Conservation (phyloP, 768 basidiomycete species). For the Suillus subluteus region DNA sequence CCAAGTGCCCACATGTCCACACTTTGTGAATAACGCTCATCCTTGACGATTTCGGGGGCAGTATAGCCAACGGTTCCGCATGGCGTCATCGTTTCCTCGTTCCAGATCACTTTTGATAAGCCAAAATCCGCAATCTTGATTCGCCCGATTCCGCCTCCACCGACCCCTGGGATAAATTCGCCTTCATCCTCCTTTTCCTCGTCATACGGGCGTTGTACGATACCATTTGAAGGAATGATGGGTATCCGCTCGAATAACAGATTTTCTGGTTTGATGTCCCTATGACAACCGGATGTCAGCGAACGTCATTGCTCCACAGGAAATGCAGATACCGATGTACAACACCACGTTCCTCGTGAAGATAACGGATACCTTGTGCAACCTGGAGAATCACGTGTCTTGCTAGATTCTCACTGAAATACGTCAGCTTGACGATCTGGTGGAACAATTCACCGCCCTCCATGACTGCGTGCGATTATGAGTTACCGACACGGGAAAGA, state of each 20-base stretch:
- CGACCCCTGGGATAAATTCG: constrained; percentile 88
- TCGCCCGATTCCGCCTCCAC: constrained; percentile 95
- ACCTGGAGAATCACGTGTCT: constrained; percentile 98
- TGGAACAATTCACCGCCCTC: constrained; percentile 98
- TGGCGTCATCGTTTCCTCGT: constrained; percentile 98
- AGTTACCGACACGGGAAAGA: constrained; percentile 15
- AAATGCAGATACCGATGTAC: constrained; percentile 72
- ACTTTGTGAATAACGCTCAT: constrained; percentile 94
- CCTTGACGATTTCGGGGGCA: constrained; percentile 99
- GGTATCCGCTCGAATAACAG: constrained; percentile 92
- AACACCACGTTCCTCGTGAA: constrained; percentile 97
- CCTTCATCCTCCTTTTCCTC: constrained; percentile 99
- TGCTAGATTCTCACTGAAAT: constrained; percentile 96
- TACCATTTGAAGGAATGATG: constrained; percentile 81
- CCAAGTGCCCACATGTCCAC: constrained; percentile 99
- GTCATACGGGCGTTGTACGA: constrained; percentile 84
- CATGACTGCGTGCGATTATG: constrained; percentile 64
- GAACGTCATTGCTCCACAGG: neutral
- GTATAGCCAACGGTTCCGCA: constrained; percentile 99
- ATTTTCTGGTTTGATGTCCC: constrained; percentile 98
- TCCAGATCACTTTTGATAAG: constrained; percentile 96
- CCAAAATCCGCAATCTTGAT: constrained; percentile 99
- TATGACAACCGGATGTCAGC: constrained; percentile 21
- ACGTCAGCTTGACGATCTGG: constrained; percentile 98
- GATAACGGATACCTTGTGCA: constrained; percentile 88